Conservation (phyloP, 164 flowering plant species). For the Vitis labrusca region DNA sequence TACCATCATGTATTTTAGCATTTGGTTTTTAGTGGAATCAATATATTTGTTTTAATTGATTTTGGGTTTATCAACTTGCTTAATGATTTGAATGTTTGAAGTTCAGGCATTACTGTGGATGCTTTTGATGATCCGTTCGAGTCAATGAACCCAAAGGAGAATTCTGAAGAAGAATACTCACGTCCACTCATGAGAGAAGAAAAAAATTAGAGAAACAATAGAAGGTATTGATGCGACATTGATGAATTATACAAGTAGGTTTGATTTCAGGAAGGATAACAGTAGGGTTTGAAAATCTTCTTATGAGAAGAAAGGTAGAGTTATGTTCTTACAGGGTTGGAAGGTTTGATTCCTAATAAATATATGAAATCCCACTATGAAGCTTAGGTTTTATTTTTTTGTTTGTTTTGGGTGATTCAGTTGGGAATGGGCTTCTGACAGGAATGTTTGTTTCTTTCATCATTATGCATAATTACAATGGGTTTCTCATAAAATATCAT, state of each 20-base stretch:
- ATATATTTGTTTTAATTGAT: no score
- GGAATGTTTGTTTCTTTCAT: neutral
- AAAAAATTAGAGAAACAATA: slow-evolving; percentile 7
- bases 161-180: slow-evolving; percentile 15
- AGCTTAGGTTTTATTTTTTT: no score
- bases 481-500: neutral
- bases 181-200: slow-evolving; percentile 10
- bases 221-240: slow-evolving; percentile 13
- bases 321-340: neutral
- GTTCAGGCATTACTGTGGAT: slow-evolving; percentile 20
- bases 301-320: slow-evolving; percentile 27
- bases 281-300: slow-evolving; percentile 12
- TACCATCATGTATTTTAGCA: no score
- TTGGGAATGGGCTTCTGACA: neutral
- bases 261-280: slow-evolving; percentile 11
- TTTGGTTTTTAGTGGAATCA: no score
- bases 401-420: no score
- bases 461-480: neutral
- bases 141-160: slow-evolving; percentile 14
- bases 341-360: no score
- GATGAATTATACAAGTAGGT: slow-evolving; percentile 4
- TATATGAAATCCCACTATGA: no score
- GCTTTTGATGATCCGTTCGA: slow-evolving; percentile 14
- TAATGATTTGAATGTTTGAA: slow-evolving; percentile 5
- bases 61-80: neutral